These are phyloP conservation scores for Dioscorea dumetorum DNA, from an alignment of 106 monocot species.

Conservation along the genomic window DNA sequence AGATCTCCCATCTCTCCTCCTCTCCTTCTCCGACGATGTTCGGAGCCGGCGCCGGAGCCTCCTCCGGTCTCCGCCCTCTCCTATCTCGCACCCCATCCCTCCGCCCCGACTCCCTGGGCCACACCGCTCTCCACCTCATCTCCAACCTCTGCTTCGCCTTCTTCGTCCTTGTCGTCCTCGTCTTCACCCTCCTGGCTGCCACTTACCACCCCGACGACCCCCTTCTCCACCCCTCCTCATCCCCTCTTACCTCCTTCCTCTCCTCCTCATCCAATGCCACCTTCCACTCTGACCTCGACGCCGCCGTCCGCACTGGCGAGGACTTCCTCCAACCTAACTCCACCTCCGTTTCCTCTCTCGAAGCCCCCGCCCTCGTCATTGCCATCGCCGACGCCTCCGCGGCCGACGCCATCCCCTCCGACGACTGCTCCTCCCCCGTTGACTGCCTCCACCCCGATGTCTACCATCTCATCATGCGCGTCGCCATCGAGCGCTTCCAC, in stretches of 20 bases:
- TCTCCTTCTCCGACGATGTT: background rate
- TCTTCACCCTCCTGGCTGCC: constrained; percentile 69
- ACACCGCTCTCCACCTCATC: constrained; percentile 32
- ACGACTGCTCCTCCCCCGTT: constrained; percentile 4
- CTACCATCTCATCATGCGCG: constrained; percentile 70
- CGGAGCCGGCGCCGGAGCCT: constrained; percentile 2
- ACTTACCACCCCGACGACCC: constrained; percentile 71
- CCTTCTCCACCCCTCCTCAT: constrained; percentile 42
- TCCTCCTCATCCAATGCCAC: constrained; percentile 66
- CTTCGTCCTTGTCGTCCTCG: constrained; percentile 57
- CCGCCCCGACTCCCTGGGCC: constrained; percentile 45
- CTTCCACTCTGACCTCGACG: constrained; percentile 36
- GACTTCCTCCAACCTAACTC: constrained; percentile 25
- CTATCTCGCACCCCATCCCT: constrained; percentile 21
- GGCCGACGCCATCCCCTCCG: background rate
- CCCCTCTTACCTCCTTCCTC: constrained; percentile 43
- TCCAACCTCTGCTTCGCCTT: constrained; percentile 67
- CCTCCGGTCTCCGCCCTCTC: background rate
- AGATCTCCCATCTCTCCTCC: too few relatives aligned
- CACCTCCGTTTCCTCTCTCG: constrained; percentile 8
- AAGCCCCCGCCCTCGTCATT: constrained; percentile 18
- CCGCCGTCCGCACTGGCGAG: constrained; percentile 47
- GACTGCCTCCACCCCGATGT: constrained; percentile 49
- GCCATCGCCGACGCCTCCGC: constrained; percentile 22
- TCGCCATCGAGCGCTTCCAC: constrained; percentile 57